Evolutionary conservation across 2,329 filamentous ascomycete genomes (phyloP).

Genomic region (Chaetomium olivaceum): DNA sequence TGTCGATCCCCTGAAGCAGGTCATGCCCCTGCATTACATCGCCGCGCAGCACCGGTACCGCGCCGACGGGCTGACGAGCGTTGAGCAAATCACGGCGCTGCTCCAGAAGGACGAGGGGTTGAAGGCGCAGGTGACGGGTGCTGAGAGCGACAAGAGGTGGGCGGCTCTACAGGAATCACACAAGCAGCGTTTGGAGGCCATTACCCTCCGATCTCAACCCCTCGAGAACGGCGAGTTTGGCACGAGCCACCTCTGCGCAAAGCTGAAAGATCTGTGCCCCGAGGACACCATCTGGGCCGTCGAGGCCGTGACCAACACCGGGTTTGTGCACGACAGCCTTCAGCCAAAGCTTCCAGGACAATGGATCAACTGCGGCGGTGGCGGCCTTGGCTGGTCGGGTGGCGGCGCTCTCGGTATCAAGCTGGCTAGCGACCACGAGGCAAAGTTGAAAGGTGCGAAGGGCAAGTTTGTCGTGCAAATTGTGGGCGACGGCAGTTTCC

Average conservation of each 20-base stretch:
- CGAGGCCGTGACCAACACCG: conserved; percentile 72
- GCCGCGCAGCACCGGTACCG: conserved; percentile 64
- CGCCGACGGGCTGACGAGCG: conserved; percentile 62
- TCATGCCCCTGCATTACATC: conserved; percentile 74
- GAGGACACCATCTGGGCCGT: conserved; percentile 67
- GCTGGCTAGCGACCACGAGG: conserved; percentile 45
- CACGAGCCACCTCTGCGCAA: conserved; percentile 47
- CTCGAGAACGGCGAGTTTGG: conserved; percentile 63
- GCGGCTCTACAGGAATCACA: conserved; percentile 59
- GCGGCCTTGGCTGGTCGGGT: conserved; percentile 56
- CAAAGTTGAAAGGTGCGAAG: conserved; percentile 42
- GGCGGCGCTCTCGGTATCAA: conserved; percentile 54
- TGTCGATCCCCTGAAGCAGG: conserved; percentile 66
- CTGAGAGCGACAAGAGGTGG: conserved; percentile 48
- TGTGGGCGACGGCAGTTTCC: conserved; percentile 52
- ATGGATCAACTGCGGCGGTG: conserved; percentile 56
- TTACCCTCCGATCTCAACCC: conserved; percentile 59
- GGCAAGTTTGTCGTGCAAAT: conserved; percentile 51
- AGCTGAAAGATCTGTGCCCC: conserved; percentile 42
- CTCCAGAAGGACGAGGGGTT: conserved; percentile 52
- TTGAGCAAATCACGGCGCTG: conserved; percentile 69
- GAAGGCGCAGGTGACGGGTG: conserved; percentile 43
- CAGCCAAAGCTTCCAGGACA: conserved; percentile 56
- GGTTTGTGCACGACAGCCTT: conserved; percentile 67
- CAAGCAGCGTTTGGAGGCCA: conserved; percentile 57